phyloP scores from a whole-genome alignment of 768 basidiomycete genomes.

The Sporobolomyces phaffii region DNA sequence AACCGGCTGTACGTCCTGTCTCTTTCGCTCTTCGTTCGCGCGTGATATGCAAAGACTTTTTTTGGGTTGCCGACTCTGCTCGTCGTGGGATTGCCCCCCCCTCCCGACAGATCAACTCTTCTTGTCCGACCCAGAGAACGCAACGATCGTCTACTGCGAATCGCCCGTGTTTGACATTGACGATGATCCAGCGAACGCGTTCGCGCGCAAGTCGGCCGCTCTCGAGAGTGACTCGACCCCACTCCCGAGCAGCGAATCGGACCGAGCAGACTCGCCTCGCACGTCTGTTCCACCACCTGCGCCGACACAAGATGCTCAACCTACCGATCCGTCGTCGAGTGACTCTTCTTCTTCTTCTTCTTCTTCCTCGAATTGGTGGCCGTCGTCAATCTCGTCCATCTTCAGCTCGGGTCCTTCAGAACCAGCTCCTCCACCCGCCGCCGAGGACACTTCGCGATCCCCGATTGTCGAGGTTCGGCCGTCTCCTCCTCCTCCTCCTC shows the following conservation, averaged over 20 bases:
- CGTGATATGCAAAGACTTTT: too few relatives aligned
- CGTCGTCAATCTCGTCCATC: background rate
- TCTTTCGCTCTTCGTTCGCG: too few relatives aligned
- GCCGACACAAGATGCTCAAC: background rate
- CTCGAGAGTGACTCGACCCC: background rate
- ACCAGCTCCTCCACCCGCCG: background rate
- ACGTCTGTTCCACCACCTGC: background rate
- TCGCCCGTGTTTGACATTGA: conserved; percentile 28
- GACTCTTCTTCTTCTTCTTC: too few relatives aligned
- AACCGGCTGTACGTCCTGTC: conserved; percentile 15
- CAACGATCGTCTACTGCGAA: conserved; percentile 16
- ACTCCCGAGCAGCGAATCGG: too few relatives aligned
- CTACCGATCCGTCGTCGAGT: background rate
- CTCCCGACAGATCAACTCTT: conserved; percentile 26
- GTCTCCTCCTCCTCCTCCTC: background rate
- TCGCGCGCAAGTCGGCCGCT: background rate
- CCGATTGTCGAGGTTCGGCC: background rate
- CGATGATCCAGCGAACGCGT: background rate
- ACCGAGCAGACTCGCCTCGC: background rate
- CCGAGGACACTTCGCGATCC: background rate
- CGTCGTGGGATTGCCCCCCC: background rate
- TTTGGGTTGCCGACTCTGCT: too few relatives aligned
- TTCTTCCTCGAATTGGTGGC: background rate
- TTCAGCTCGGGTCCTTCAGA: background rate
- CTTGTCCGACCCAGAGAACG: conserved; percentile 19